Conservation (phyloP, 768 basidiomycete species). For the Cystobasidium ongulense region DNA sequence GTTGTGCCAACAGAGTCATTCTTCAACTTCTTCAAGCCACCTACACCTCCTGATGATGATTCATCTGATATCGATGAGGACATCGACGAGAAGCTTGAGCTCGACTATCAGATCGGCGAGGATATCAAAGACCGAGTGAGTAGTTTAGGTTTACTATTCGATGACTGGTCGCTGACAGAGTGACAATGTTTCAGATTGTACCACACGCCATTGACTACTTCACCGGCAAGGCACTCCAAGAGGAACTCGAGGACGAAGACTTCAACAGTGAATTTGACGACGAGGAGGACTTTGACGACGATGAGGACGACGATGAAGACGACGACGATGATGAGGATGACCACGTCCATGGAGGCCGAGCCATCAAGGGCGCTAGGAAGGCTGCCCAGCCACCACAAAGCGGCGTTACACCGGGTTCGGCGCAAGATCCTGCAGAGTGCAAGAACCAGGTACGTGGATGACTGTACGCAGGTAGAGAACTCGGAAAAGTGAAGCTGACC, state of each 20-base stretch:
- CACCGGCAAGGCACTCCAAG: conserved; percentile 32
- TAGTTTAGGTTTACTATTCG: neutral
- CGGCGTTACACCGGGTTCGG: conserved; percentile 38
- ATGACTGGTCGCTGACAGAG: neutral
- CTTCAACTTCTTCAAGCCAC: conserved; percentile 96
- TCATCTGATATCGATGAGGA: conserved; percentile 63
- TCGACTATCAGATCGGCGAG: conserved; percentile 76
- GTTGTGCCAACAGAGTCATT: conserved; percentile 86
- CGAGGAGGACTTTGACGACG: conserved; percentile 24
- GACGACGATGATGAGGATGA: conserved; percentile 47
- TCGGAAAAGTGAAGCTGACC: neutral
- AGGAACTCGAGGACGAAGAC: conserved; percentile 32
- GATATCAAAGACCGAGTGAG: conserved; percentile 33
- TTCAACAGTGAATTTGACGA: conserved; percentile 4
- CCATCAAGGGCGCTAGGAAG: conserved; percentile 46
- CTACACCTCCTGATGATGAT: conserved; percentile 62
- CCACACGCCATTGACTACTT: conserved; percentile 95
- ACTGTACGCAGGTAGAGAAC: neutral
- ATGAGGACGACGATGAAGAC: conserved; percentile 6
- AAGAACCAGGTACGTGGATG: conserved; percentile 67
- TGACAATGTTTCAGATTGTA: conserved; percentile 57
- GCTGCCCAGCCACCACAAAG: conserved; percentile 36
- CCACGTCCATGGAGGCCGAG: conserved; percentile 51
- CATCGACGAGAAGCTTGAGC: conserved; percentile 83
- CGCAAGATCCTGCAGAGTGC: conserved; percentile 70